A percentile compares a stretch with the other conserved stretches of the same genome.
Conservation (phyloP, 495 filamentous ascomycete species). For the Penicillium pulvis region DNA sequence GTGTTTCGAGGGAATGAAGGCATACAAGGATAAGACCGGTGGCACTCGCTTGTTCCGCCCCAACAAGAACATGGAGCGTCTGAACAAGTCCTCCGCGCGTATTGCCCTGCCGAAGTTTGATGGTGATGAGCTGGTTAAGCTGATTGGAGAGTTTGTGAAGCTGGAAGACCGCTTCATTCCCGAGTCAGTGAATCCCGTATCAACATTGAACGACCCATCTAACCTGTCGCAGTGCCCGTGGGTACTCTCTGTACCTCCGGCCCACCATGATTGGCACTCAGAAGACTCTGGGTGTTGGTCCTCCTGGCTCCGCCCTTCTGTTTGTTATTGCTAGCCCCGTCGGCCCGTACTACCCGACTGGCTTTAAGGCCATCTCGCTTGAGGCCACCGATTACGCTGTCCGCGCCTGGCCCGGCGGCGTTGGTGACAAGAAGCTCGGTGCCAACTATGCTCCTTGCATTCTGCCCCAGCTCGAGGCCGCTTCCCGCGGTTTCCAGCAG, state of each 20-base stretch:
- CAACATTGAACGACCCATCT: neutral
- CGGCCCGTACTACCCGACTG: conserved; percentile 95
- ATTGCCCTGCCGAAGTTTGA: conserved; percentile 90
- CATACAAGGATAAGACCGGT: conserved; percentile 80
- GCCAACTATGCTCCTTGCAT: conserved; percentile 98
- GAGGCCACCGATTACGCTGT: conserved; percentile 94
- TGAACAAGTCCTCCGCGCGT: conserved; percentile 85
- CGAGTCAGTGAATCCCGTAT: conserved; percentile 41
- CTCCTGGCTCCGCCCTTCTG: conserved; percentile 86
- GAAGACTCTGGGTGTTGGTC: conserved; percentile 84
- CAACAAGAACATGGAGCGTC: conserved; percentile 89
- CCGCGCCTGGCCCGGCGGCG: conserved; percentile 95
- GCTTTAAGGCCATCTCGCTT: conserved; percentile 93
- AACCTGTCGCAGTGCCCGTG: conserved; percentile 51
- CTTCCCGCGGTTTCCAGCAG: conserved; percentile 90
- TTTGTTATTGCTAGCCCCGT: conserved; percentile 96
- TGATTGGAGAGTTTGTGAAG: conserved; percentile 77
- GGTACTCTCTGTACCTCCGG: conserved; percentile 92
- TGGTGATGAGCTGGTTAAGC: conserved; percentile 66
- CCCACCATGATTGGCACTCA: conserved; percentile 98
- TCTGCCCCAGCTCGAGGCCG: conserved; percentile 87
- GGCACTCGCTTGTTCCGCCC: conserved; percentile 88
- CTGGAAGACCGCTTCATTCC: conserved; percentile 90
- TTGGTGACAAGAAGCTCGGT: conserved; percentile 96
- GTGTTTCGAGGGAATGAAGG: conserved; percentile 99